Base-by-base conservation (phyloP, 2,329 filamentous ascomycete genomes). In the Ascochyta clinopodiicola region DNA sequence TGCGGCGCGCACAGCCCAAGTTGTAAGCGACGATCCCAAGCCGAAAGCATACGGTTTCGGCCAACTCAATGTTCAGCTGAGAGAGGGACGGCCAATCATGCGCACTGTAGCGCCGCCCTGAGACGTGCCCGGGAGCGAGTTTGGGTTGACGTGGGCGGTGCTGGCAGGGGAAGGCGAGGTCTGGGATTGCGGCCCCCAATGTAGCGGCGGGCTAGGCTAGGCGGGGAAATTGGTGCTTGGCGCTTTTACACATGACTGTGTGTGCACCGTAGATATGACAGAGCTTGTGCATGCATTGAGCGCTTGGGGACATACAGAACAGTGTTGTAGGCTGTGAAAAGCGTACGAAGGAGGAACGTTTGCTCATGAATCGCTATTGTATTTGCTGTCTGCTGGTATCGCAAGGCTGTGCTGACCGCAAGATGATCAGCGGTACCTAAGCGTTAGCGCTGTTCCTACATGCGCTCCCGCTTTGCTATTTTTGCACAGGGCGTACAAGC, bases 121-220 rank as follows among this genome's bases (percentile, higher is more conserved):
- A 44, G 45, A 45, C 45, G 19, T 29, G 17, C 21, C 12, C 51
- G 15, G 45, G 17, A 44, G 35, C 17, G 17, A 27, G 6, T 53
- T 38, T 31, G 4, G 6, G 15, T 38, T 44, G 44, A 29, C 7
- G 17, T 17, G 8, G 39, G 51, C 44, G 38, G 46, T 48, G 57
- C 68, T 67, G 59, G 68, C 68, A 67, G 59, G 68, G 62, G 34
- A 27, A 53, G 60, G 67, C 68, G 69, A 70, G 60, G 6, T 25
- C 45, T 35, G 45, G 24, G 36, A 43, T 7, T 36, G 36, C 36
- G 22, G 52, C 52, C 52, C 51, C 52, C 40, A 55, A 45, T 40
- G 24, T 10, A 19, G 42, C 31, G 19, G 39, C 2, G 17, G 35
- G 22, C 51, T 55, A 55, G 40, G 42, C 52, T 46, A 34, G 19